Base-by-base conservation (phyloP, 2,329 filamentous ascomycete genomes). In the Dactylellina cionopaga region DNA sequence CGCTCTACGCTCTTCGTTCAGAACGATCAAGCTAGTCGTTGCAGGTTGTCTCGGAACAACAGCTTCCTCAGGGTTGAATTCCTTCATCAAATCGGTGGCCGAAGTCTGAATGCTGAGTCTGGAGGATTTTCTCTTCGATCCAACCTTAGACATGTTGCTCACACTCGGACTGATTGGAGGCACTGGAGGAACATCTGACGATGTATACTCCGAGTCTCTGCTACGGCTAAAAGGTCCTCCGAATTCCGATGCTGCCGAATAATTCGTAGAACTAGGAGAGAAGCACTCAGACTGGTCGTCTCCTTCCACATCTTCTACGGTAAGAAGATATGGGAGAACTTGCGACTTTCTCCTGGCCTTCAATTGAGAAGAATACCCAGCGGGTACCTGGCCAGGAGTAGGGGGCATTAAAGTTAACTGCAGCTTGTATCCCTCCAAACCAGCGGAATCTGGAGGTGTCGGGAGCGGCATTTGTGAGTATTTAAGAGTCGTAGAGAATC, bases 331-430 rank as follows among this genome's bases (percentile, higher is more conserved):
- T 11, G 69, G 69, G 24, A 74, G 41, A 49, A 56, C 55, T 27
- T 62, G 55, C 1, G 69, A 63, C 49, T 63, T 66, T 51, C 56
- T 59, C 47, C 17, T 22, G n/a, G 37, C 25, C 13, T 29, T 31
- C 1, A 22, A 15, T 27, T 73, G 68, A 29, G 60, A 17, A 17
- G 58, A 43, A 15, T 68, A 74, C 46, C 60, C 59, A 9, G 35
- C n/a, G 11, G 69, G 62, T 5, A 47, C 49, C 15, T 74, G 62
- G 15, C 69, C 69, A 7, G 69, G 69, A 3, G 69, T 74, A 2
- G 69, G 69, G 27, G 69, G 69, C 69, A 74, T 74, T n/a, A 74
- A 37, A 33, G 69, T 74, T 15, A 74, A 33, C 25, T 74, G 69
- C 24, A 74, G 43, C 25, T 74, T 66, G 27, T 59, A 74, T 51